These are phyloP conservation scores for Epicoccum nigrum DNA, from an alignment of 2,329 filamentous ascomycete genomes.

Conservation along the genomic window DNA sequence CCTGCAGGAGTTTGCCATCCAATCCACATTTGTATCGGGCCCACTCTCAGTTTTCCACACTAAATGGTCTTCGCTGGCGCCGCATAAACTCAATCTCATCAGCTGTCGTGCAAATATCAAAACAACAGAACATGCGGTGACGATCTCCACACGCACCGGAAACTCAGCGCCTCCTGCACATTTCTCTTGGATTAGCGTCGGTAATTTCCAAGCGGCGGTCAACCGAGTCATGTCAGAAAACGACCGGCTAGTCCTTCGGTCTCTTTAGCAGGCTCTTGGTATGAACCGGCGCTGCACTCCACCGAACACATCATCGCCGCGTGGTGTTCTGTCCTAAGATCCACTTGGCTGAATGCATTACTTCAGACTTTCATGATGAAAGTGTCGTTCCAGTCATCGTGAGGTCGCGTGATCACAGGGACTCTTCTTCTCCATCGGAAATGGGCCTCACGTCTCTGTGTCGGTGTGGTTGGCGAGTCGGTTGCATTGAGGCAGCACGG, in stretches of 20 bases:
- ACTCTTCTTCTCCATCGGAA: background rate
- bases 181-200: constrained; percentile 8
- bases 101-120: constrained; percentile 5
- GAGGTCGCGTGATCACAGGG: constrained; percentile 4
- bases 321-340: constrained; percentile 8
- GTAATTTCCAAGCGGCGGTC: constrained; percentile 9
- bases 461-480: constrained; percentile 5
- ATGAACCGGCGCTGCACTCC: constrained; percentile 7
- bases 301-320: constrained; percentile 20
- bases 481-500: background rate
- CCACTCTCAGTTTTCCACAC: background rate
- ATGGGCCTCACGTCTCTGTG: background rate
- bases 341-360: constrained; percentile 7
- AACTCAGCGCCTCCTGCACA: constrained; percentile 8
- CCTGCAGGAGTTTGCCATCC: constrained; percentile 6
- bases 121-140: constrained; percentile 8
- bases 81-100: background rate
- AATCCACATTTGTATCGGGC: background rate
- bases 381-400: constrained; percentile 1
- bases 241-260: constrained; percentile 12
- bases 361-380: constrained; percentile 1
- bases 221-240: constrained; percentile 15
- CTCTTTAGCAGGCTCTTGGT: constrained; percentile 14
- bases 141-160: constrained; percentile 17
- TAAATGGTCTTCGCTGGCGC: background rate